These are phyloP conservation scores for Dissoconium aciculare DNA, from an alignment of 2,329 filamentous ascomycete genomes.

Conservation along the genomic window DNA sequence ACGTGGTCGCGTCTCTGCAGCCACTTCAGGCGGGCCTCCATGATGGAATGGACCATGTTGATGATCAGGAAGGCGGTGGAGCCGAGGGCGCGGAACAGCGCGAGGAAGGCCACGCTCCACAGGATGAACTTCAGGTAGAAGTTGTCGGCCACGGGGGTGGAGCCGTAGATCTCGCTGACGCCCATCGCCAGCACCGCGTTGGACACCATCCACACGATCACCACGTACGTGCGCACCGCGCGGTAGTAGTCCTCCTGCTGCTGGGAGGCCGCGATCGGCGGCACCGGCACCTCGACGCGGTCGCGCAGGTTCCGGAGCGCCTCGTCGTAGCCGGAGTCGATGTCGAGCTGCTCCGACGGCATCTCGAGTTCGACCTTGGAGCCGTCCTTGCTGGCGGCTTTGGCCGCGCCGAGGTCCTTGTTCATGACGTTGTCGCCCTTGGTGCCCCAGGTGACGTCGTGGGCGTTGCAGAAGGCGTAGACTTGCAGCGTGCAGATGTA, in stretches of 20 bases:
- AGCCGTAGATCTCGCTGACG: slow-evolving; percentile 70
- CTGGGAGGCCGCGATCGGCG: slow-evolving; percentile 55
- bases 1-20: slow-evolving; percentile 7
- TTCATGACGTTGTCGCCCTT: slow-evolving; percentile 94
- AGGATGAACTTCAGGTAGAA: slow-evolving; percentile 86
- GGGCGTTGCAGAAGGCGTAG: slow-evolving; percentile 97
- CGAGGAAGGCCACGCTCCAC: slow-evolving; percentile 76
- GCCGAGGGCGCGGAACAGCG: slow-evolving; percentile 76
- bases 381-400: slow-evolving; percentile 49
- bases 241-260: slow-evolving; percentile 98
- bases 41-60: slow-evolving; percentile 67
- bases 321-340: slow-evolving; percentile 94
- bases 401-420: slow-evolving; percentile 79
- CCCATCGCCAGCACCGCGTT: slow-evolving; percentile 92
- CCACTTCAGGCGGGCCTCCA: slow-evolving; percentile 66
- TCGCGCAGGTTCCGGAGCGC: slow-evolving; percentile 91
- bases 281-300: slow-evolving; percentile 61
- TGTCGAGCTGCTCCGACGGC: slow-evolving; percentile 94
- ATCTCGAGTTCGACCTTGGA: slow-evolving; percentile 94
- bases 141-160: slow-evolving; percentile 59
- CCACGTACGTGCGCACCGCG: slow-evolving; percentile 94
- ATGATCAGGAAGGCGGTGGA: slow-evolving; percentile 68
- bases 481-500: slow-evolving; percentile 98
- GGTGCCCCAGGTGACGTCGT: slow-evolving; percentile 97
- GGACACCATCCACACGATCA: slow-evolving; percentile 80